Base-by-base conservation (phyloP, 768 basidiomycete genomes). In the Tephrocybe sp. region DNA sequence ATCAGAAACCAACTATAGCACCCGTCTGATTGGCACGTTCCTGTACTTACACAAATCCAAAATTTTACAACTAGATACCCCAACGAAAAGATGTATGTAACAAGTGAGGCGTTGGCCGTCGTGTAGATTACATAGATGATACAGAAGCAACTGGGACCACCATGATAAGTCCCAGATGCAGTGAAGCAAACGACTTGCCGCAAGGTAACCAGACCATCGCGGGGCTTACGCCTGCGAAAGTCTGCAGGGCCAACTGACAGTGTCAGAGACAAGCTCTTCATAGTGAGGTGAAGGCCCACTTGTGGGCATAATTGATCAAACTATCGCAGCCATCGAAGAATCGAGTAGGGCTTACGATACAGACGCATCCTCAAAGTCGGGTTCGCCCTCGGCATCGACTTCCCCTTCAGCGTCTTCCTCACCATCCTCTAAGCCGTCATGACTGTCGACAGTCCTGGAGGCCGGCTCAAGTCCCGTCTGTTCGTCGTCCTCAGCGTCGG, bases 391-490 rank as follows among this genome's bases (percentile, higher is more conserved):
- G n/a, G 67, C 54, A 19, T 59, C 61, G 15, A 58, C 60, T 32
- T 66, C 69, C 25, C 65, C 69, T 12, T 69, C 70, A 1, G 55
- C 61, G 27, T 69, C 69, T 16, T 34, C 32, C 15, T 30, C 28
- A 30, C 7, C 28, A 30, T 30, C 28, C 28, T 12, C 12, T 12
- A 30, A 30, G 28, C n/a, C n/a, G 28, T 6, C 28, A 30, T 7
- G 28, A 7, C 6, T 30, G 28, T 18, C 16, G 16, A 32, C 25
- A 9, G 22, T 12, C 11, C 21, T 22, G 3, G 18, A 41, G 31
- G 12, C 30, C 21, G 24, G 39, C 38, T 32, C 47, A 31, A 24
- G 39, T 41, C 31, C 24, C 22, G 31, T 19, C 18, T 40, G 11
- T 16, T 19, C 37, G 16, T 13, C 25, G 7, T 37, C 38, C 22